Conservation (phyloP, 2,329 filamentous ascomycete genomes). For the Exophiala lecanii-corni region DNA sequence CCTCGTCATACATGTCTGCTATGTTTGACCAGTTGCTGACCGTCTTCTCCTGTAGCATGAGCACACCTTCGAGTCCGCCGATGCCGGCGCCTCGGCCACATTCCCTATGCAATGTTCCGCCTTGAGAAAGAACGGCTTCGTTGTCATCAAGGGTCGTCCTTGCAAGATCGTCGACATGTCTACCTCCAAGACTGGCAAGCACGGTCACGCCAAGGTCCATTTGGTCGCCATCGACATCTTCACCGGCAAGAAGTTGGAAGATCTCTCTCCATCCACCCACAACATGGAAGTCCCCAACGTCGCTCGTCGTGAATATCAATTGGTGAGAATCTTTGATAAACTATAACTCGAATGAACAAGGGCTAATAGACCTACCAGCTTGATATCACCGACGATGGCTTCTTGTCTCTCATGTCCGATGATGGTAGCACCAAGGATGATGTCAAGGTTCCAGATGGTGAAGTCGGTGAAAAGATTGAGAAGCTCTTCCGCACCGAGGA, state of each 20-base stretch:
- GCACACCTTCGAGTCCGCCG: conserved; percentile 82
- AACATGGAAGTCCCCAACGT: conserved; percentile 89
- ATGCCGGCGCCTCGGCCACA: conserved; percentile 92
- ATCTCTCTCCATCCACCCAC: conserved; percentile 94
- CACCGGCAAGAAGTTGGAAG: conserved; percentile 99
- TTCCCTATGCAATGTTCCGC: conserved; percentile 99
- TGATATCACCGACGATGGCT: conserved; percentile 88
- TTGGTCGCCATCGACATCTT: conserved; percentile 98
- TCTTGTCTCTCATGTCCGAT: conserved; percentile 88
- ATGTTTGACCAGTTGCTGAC: too few relatives aligned
- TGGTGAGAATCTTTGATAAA: conserved; percentile 59
- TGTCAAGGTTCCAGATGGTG: conserved; percentile 85
- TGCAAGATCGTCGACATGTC: conserved; percentile 99
- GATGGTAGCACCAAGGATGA: conserved; percentile 88
- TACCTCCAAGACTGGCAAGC: conserved; percentile 99
- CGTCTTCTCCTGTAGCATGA: conserved; percentile 52
- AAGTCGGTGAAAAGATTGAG: conserved; percentile 80
- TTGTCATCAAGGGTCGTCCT: conserved; percentile 95
- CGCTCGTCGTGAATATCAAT: conserved; percentile 81
- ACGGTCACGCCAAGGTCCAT: conserved; percentile 99
- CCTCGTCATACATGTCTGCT: too few relatives aligned
- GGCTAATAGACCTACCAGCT: conserved; percentile 51
- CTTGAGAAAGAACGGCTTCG: conserved; percentile 97
- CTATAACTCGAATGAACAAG: conserved; percentile 1
- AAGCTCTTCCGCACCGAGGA: conserved; percentile 75